Percentiles rank a stretch among this genome's conserved stretches.
phyloP scores from a whole-genome alignment of 345 rosid genomes.

The Acer yangbiense region DNA sequence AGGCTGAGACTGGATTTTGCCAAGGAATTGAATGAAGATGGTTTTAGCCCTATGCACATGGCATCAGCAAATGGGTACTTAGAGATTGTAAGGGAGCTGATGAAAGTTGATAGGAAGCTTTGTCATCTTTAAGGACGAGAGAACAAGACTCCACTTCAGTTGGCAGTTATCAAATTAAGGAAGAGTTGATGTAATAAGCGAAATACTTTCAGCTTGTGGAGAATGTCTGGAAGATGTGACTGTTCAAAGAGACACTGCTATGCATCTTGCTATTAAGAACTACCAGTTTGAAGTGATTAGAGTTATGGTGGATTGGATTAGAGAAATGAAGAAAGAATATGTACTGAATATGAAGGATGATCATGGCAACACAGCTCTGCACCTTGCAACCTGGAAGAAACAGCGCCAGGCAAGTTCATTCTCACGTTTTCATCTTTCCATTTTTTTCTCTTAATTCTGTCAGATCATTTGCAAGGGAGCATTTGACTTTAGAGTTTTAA shows the following conservation, averaged over 20 bases:
- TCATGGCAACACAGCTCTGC: conserved; percentile 45
- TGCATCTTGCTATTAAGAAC: conserved; percentile 45
- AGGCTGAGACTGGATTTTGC: too few species aligned
- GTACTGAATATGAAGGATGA: conserved; percentile 43
- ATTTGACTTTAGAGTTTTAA: too few species aligned
- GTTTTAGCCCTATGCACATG: conserved; percentile 44
- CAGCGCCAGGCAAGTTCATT: conserved; percentile 34
- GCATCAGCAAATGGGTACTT: conserved; percentile 44
- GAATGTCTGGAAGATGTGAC: conserved; percentile 41
- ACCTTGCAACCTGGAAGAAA: conserved; percentile 47
- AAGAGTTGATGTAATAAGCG: conserved; percentile 34
- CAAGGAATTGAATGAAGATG: conserved; percentile 27
- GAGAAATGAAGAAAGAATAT: conserved; percentile 25
- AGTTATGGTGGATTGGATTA: conserved; percentile 40
- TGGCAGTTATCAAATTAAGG: conserved; percentile 42
- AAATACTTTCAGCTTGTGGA: conserved; percentile 37
- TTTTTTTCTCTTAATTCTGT: too few species aligned
- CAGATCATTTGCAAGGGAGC: too few species aligned
- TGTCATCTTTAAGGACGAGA: conserved; percentile 37
- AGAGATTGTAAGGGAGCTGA: conserved; percentile 37
- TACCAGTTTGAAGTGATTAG: conserved; percentile 28
- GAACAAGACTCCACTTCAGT: conserved; percentile 43
- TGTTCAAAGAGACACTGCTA: conserved; percentile 39
- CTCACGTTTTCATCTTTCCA: too few species aligned
- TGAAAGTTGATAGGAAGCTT: conserved; percentile 34